Conservation (phyloP, 1,284 basidiomycete species). For the Naganishia liquefaciens region DNA sequence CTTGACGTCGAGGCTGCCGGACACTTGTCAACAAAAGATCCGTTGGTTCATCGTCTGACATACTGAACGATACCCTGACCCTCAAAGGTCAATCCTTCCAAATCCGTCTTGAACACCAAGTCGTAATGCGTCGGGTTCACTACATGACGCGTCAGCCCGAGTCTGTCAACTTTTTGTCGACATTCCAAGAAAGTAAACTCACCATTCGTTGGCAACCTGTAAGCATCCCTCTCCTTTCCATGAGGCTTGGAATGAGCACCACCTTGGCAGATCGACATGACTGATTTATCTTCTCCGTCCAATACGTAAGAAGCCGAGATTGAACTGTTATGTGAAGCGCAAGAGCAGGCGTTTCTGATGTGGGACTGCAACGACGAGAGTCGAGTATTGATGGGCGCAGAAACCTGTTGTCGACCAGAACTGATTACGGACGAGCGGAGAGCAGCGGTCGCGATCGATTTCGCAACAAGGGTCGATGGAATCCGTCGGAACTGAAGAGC, state of each 20-base stretch:
- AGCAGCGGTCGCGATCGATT: constrained; percentile 11
- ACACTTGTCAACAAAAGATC: constrained; percentile 1
- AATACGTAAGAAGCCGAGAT: constrained; percentile 13
- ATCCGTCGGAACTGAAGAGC: not conserved
- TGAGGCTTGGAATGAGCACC: constrained; percentile 17
- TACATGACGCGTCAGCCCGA: not conserved
- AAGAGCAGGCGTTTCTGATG: constrained; percentile 26
- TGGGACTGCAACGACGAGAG: constrained; percentile 18
- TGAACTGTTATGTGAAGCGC: constrained; percentile 20
- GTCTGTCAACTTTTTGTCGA: too few relatives aligned
- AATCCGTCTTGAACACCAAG: constrained; percentile 78
- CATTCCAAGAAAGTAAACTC: not conserved
- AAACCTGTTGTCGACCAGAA: not conserved
- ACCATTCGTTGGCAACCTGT: constrained; percentile 32
- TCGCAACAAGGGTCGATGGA: not conserved
- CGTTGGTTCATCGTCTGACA: constrained; percentile 21
- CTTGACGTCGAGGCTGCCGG: constrained; percentile 66
- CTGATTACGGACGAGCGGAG: not conserved
- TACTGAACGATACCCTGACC: constrained; percentile 76
- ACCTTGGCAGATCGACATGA: constrained; percentile 26
- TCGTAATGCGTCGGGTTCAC: constrained; percentile 74
- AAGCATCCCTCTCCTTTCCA: constrained; percentile 27
- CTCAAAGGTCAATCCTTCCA: constrained; percentile 70
- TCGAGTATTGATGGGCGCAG: not conserved
- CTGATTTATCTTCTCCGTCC: constrained; percentile 30